phyloP scores from a whole-genome alignment of 2,329 filamentous ascomycete genomes.

The Pestalotiopsis sp. region DNA sequence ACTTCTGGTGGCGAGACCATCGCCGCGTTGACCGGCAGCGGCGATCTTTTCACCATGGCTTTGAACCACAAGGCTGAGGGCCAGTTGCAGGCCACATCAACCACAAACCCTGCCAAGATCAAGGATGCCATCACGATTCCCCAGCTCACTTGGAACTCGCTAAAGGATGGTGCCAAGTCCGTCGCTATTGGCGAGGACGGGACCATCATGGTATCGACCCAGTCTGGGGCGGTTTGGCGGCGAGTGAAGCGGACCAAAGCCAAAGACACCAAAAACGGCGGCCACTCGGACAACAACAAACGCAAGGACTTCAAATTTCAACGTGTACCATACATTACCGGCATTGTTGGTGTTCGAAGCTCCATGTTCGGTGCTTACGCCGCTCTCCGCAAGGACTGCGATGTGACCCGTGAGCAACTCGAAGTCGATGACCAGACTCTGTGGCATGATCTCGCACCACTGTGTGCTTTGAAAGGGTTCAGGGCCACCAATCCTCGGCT shows the following conservation, averaged over 20 bases:
- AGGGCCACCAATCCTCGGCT: constrained; percentile 38
- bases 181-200: constrained; percentile 90
- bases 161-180: constrained; percentile 83
- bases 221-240: constrained; percentile 90
- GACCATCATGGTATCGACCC: constrained; percentile 90
- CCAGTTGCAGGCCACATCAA: constrained; percentile 65
- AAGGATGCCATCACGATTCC: constrained; percentile 77
- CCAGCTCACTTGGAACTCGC: constrained; percentile 83
- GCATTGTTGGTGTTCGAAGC: constrained; percentile 80
- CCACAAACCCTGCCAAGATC: constrained; percentile 90
- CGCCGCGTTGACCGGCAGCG: constrained; percentile 78
- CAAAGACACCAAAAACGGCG: constrained; percentile 57
- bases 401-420: constrained; percentile 74
- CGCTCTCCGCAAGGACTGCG: constrained; percentile 79
- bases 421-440: constrained; percentile 65
- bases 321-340: constrained; percentile 82
- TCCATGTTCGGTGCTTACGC: constrained; percentile 90
- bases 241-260: constrained; percentile 80
- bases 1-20: constrained; percentile 89
- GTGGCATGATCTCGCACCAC: constrained; percentile 70
- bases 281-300: constrained; percentile 56
- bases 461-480: constrained; percentile 69
- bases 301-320: constrained; percentile 95
- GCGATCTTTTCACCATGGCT: constrained; percentile 84
- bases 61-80: constrained; percentile 69